Conservation (phyloP, 768 basidiomycete species). For the Tulasnella sp. region DNA sequence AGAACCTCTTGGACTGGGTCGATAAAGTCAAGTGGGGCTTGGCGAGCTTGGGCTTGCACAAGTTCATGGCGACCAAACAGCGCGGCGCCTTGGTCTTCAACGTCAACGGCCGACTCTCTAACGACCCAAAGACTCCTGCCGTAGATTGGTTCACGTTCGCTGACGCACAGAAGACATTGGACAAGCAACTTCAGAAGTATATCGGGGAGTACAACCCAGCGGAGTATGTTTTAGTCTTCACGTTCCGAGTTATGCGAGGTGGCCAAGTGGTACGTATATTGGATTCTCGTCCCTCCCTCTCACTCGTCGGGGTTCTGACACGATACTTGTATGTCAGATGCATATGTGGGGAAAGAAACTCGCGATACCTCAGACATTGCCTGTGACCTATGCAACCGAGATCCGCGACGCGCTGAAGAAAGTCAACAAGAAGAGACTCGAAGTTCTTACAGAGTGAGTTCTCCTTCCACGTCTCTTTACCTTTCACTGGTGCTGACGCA, state of each 20-base stretch:
- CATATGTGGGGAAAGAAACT: constrained; percentile 19
- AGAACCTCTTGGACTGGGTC: constrained; percentile 15
- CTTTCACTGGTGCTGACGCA: not conserved
- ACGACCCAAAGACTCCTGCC: constrained; percentile 10
- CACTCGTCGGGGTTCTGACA: not conserved
- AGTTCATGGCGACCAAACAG: constrained; percentile 13
- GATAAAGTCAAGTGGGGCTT: constrained; percentile 15
- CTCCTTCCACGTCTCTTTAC: not conserved
- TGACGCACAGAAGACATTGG: constrained; percentile 14
- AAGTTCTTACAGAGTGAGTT: not conserved
- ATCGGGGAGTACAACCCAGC: constrained; percentile 12
- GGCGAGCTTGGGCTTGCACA: constrained; percentile 19
- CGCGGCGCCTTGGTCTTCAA: constrained; percentile 16
- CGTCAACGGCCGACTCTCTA: constrained; percentile 8
- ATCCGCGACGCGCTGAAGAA: constrained; percentile 14
- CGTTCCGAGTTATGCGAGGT: not conserved
- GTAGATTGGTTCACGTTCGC: constrained; percentile 17
- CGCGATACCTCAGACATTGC: constrained; percentile 7
- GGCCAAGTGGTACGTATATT: not conserved
- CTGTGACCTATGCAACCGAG: constrained; percentile 11
- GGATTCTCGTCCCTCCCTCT: not conserved
- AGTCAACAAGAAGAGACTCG: constrained; percentile 15
- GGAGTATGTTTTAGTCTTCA: constrained; percentile 8
- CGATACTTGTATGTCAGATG: not conserved
- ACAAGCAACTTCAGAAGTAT: constrained; percentile 17